Conservation (phyloP, 225 moss, liverwort and hornwort species). For the Antitrichia curtipendula region DNA sequence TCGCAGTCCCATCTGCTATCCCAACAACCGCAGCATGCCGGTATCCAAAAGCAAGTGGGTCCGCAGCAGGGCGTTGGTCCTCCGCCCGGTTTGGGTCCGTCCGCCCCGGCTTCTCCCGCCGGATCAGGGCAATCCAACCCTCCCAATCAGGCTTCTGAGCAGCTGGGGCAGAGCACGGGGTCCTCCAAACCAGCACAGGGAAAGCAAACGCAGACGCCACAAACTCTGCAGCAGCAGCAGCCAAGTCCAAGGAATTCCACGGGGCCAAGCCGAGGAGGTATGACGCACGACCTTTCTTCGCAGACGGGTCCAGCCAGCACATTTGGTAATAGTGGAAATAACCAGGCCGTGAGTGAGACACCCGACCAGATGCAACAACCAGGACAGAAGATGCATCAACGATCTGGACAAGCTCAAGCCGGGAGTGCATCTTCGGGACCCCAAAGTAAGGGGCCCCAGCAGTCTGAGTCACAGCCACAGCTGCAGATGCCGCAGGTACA, state of each 20-base stretch:
- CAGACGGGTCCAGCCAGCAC: neutral
- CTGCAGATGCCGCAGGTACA: conserved; percentile 21
- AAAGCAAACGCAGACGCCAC: conserved; percentile 15
- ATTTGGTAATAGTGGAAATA: neutral
- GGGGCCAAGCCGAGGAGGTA: conserved; percentile 4
- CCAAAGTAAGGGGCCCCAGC: conserved; percentile 11
- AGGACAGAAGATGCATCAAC: neutral
- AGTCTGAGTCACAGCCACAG: conserved; percentile 6
- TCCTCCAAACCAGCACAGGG: conserved; percentile 4
- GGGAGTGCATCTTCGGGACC: conserved; percentile 5
- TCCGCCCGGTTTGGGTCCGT: conserved; percentile 1
- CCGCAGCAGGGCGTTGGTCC: conserved; percentile 1
- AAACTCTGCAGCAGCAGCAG: conserved; percentile 9
- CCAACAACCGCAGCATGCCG: neutral
- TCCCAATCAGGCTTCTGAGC: neutral
- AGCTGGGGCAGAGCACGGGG: neutral
- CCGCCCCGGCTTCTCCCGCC: conserved; percentile 7
- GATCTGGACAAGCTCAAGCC: neutral
- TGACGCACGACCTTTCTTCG: conserved; percentile 7
- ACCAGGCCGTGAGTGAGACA: neutral
- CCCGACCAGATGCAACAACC: conserved; percentile 9
- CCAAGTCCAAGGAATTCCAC: neutral
- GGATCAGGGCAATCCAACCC: conserved; percentile 1
- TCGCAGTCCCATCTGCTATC: conserved; percentile 13
- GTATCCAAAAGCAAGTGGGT: conserved; percentile 5